Evolutionary conservation across 2,329 filamentous ascomycete species (phyloP).

Genomic region (Alternaria incomplexa): DNA sequence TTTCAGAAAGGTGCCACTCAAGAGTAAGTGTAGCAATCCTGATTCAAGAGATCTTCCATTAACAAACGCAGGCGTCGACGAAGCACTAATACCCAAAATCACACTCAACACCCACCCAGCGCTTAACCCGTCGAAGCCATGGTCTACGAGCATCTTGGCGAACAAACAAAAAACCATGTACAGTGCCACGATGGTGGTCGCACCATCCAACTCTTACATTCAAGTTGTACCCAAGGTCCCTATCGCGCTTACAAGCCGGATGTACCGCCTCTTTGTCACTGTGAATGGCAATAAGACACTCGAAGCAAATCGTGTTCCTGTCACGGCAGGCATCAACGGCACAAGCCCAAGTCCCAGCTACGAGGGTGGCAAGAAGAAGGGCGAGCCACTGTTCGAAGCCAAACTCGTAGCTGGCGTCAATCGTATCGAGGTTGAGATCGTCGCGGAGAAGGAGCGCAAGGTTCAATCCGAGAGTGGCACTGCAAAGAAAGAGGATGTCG

Average conservation of each 20-base stretch:
- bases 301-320: constrained; percentile 62
- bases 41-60: constrained; percentile 14
- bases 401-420: constrained; percentile 76
- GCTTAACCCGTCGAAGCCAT: constrained; percentile 66
- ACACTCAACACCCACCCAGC: constrained; percentile 72
- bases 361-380: constrained; percentile 50
- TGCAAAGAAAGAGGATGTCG: constrained; percentile 57
- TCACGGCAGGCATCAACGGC: constrained; percentile 44
- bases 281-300: constrained; percentile 69
- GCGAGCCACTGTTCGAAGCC: constrained; percentile 77
- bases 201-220: constrained; percentile 70
- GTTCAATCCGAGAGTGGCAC: constrained; percentile 29
- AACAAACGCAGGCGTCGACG: constrained; percentile 42
- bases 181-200: constrained; percentile 73
- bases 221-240: constrained; percentile 73
- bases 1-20: constrained; percentile 46
- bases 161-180: constrained; percentile 71
- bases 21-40: constrained; percentile 51
- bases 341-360: constrained; percentile 24
- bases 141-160: constrained; percentile 69
- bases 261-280: constrained; percentile 78
- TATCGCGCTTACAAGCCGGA: constrained; percentile 67
- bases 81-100: constrained; percentile 72
- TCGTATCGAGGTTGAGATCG: constrained; percentile 76
- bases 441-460: constrained; percentile 69